Percentiles rank a stretch among this genome's conserved stretches.
These are phyloP conservation scores for Geosmithia morbida DNA, from an alignment of 2,329 filamentous ascomycete species.

Conservation along the genomic window DNA sequence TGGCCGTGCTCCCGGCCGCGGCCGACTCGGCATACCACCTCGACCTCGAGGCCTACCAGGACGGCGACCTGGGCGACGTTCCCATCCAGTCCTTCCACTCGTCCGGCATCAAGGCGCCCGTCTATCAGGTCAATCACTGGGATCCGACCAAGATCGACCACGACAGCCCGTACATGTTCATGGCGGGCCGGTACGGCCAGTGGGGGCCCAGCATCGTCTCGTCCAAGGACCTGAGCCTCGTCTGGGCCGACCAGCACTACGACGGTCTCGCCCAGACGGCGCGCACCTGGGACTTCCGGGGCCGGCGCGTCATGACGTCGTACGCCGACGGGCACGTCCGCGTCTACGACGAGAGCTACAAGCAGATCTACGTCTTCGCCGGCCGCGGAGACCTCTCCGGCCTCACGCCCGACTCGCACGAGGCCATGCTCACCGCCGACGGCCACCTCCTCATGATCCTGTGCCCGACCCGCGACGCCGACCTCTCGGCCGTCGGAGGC, in stretches of 20 bases:
- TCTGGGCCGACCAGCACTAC: slow-evolving; percentile 19
- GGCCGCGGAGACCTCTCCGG: slow-evolving; percentile 17
- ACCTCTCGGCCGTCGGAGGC: slow-evolving; percentile 10
- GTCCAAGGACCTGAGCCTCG: slow-evolving; percentile 18
- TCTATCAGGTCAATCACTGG: slow-evolving; percentile 18
- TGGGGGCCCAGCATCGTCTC: slow-evolving; percentile 19
- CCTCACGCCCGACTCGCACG: slow-evolving; percentile 22
- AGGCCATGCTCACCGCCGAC: slow-evolving; percentile 26
- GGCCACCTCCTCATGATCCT: slow-evolving; percentile 14
- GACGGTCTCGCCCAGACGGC: slow-evolving; percentile 10
- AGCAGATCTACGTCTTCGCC: slow-evolving; percentile 18
- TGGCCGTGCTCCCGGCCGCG: not conserved
- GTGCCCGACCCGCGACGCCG: slow-evolving; percentile 10
- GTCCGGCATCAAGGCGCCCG: slow-evolving; percentile 15
- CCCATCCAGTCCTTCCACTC: slow-evolving; percentile 18
- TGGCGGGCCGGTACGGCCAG: slow-evolving; percentile 10
- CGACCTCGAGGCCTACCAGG: slow-evolving; percentile 1
- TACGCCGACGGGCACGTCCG: slow-evolving; percentile 9
- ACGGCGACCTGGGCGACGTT: slow-evolving; percentile 1
- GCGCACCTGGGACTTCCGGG: slow-evolving; percentile 8
- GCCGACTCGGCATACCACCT: slow-evolving; percentile 1
- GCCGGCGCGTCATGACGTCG: slow-evolving; percentile 19
- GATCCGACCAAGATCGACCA: slow-evolving; percentile 10
- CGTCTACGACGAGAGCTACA: slow-evolving; percentile 18
- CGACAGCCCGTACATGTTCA: slow-evolving; percentile 15